Evolutionary conservation across 2,329 filamentous ascomycete species (phyloP), one percentile per base, ranked within the genome.

Genomic region (Xylaria sp.): DNA sequence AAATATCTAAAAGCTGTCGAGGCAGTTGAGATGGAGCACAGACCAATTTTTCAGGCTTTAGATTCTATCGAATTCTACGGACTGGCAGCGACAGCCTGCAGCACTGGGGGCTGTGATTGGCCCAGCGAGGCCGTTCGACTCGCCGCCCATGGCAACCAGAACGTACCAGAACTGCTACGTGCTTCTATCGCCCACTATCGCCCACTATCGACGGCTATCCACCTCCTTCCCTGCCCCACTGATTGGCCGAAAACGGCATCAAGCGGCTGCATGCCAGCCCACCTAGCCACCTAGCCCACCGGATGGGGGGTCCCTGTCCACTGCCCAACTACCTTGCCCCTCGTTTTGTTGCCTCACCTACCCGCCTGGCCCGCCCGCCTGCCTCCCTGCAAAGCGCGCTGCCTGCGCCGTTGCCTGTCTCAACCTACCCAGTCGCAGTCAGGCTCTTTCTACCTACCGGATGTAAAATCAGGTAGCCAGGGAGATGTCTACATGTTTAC

Each of bases 1-100:
- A 70, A 71, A 67, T 69, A 73, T 70, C 66, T 70, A 34, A 60
- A 66, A 64, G 62, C 63, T 50, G 43, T 43, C 65, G 60, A 65
- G 53, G 20, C 67, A 59, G 23, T 57, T 53, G 63, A 65, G 50
- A 53, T 46, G 53, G 66, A 72, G 75, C 73, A 75, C 74, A 71
- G 75, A 73, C 75, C 75, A 72, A 67, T 73, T 67, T 67, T 68
- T 50, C 56, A 53, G 41, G 50, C 55, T 65, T 60, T 66, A 63
- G 75, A 76, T 77, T 77, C 75, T 77, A 77, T 77, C 63, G 74
- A 77, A 77, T 77, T 77, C 75, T 73, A 77, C 73, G 75, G 72
- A 71, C 68, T 70, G 65, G 72, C 70, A 74, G 62, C 32, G 25
- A 62, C 72, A 69, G 65, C 65, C 66, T 66, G 65, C 62, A 59